A percentile compares a stretch with the other conserved stretches of the same genome.
Evolutionary conservation across 805 yeast genomes (phyloP).

Genomic region (Kodamaea fukazawae): DNA sequence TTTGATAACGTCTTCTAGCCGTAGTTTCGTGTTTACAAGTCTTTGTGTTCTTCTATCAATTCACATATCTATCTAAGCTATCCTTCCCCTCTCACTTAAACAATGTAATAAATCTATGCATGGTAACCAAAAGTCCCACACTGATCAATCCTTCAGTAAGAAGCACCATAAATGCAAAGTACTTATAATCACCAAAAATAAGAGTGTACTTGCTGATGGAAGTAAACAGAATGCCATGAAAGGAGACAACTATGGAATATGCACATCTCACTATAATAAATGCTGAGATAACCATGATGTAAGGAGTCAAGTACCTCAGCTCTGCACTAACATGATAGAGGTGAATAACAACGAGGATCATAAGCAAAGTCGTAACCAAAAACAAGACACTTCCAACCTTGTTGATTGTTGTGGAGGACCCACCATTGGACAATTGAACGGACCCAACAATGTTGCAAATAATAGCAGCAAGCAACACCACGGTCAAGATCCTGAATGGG

Average conservation of each 20-base stretch:
- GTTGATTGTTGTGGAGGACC: background rate
- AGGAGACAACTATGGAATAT: conserved; percentile 5
- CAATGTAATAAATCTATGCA: conserved; percentile 6
- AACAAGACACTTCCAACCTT: conserved; percentile 8
- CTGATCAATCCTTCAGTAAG: conserved; percentile 10
- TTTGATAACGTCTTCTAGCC: too few relatives aligned
- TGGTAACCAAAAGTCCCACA: conserved; percentile 1
- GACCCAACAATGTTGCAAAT: conserved; percentile 6
- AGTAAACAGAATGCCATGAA: background rate
- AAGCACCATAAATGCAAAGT: conserved; percentile 10
- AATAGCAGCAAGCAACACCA: conserved; percentile 4
- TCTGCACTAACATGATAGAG: background rate
- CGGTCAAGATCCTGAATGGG: conserved; percentile 6
- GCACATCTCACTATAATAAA: conserved; percentile 5
- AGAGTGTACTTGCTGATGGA: conserved; percentile 1
- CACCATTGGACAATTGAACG: background rate
- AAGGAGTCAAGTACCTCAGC: conserved; percentile 5
- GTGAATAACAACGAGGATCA: conserved; percentile 1
- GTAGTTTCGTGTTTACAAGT: too few relatives aligned
- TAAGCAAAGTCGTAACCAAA: background rate
- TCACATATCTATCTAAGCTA: too few relatives aligned
- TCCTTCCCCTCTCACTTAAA: too few relatives aligned
- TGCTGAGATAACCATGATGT: background rate
- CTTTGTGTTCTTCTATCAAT: too few relatives aligned
- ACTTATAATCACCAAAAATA: conserved; percentile 8